These are phyloP conservation scores for Penicillium parvum DNA, from an alignment of 495 filamentous ascomycete species.

Conservation along the genomic window DNA sequence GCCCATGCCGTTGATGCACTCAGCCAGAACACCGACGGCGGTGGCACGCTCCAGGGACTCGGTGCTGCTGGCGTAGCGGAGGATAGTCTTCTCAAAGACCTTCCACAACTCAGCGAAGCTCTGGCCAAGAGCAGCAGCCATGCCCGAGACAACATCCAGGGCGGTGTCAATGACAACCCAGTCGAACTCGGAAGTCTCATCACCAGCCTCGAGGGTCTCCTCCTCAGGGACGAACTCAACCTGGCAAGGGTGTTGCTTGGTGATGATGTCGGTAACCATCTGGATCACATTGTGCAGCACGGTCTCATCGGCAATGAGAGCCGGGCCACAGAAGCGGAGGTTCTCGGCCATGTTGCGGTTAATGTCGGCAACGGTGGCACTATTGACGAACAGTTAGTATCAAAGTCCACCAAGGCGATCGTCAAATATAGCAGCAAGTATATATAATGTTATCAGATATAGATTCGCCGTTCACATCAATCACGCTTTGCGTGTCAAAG, in stretches of 20 bases:
- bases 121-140: conserved; percentile 75
- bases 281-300: conserved; percentile 62
- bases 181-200: conserved; percentile 92
- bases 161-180: conserved; percentile 95
- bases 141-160: conserved; percentile 78
- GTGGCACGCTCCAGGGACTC: conserved; percentile 84
- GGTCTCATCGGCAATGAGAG: conserved; percentile 66
- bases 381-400: conserved; percentile 47
- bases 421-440: conserved; percentile 9
- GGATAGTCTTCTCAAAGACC: conserved; percentile 82
- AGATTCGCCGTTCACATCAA: conserved; percentile 88
- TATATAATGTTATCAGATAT: conserved; percentile 24
- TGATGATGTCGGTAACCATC: conserved; percentile 68
- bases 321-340: conserved; percentile 85
- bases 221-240: conserved; percentile 78
- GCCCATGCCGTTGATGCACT: conserved; percentile 86
- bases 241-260: conserved; percentile 87
- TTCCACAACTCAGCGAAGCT: conserved; percentile 87
- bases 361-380: conserved; percentile 87
- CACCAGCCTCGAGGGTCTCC: conserved; percentile 60
- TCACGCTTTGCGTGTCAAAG: conserved; percentile 80
- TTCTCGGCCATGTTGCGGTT: conserved; percentile 92
- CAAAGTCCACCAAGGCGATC: conserved; percentile 5
- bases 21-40: conserved; percentile 85
- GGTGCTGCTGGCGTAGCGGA: conserved; percentile 80